Base-by-base conservation (phyloP, 306 rosid genomes). In the Comarum palustre region DNA sequence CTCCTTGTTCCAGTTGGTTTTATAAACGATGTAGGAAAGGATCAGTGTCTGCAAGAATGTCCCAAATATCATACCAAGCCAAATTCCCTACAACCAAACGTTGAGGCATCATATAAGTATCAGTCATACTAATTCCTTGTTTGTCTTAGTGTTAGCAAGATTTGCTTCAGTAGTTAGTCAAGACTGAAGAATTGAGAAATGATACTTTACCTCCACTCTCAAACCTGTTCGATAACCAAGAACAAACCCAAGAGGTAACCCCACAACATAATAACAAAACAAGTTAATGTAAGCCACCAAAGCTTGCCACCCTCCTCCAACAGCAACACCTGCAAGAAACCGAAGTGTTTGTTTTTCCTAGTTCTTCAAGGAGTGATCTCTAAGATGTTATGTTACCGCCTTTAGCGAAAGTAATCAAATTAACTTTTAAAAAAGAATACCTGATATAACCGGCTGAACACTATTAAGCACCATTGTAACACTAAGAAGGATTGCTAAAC, bases 221-320 rank as follows among this genome's bases (percentile, higher is more conserved):
- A 83, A 84, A 36, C 80, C 77, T 14, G 78, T 78, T 68, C 76
- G 82, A 87, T 93, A 93, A 42, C 98, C 97, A 36, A 93, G 95
- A 74, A 86, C 36, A 76, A 93, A 88, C n/a, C 98, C 98, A 73
- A 93, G 80, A 55, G 98, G 98, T 39, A 93, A 91, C 34, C 97
- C 98, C 31, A 93, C 22, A 36, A 87, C 1, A 58, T 93, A 93
- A 84, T 93, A 93, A 71, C 96, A 88, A 76, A 93, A 85, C 75
- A 93, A 72, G 81, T 93, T 93, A 68, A 93, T 90, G 63, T 86
- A 93, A 77, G 98, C 98, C 69, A 93, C 98, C 74, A 93, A 76
- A 58, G 85, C 93, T 73, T 93, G 98, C 97, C 98, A 93, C 17
- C 98, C 97, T 82, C 97, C 98, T 84, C 98, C 98, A 36, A 93